Percentiles rank a stretch among this genome's conserved stretches.
Evolutionary conservation across 345 rosid species (phyloP).

Genomic region (Trapa incisa): DNA sequence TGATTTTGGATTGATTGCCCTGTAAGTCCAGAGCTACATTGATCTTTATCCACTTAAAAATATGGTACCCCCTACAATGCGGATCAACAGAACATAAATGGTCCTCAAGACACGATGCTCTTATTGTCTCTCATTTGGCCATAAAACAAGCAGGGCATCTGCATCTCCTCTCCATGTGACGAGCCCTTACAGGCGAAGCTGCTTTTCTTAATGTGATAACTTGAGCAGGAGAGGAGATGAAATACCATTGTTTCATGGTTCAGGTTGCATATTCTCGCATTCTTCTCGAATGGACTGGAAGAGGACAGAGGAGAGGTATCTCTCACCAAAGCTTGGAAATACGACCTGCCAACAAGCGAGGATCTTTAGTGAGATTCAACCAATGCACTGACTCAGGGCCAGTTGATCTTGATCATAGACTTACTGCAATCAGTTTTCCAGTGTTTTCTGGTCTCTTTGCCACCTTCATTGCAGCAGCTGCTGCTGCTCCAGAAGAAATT

Average conservation of each 20-base stretch:
- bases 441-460: slow-evolving; percentile 89
- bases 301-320: slow-evolving; percentile 72
- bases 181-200: not conserved
- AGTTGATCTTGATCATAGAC: slow-evolving; percentile 12
- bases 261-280: slow-evolving; percentile 76
- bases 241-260: slow-evolving; percentile 5
- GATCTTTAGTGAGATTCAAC: not conserved
- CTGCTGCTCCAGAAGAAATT: slow-evolving; percentile 97
- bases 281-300: slow-evolving; percentile 90
- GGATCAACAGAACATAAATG: too few species aligned
- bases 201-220: not conserved
- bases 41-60: too few species aligned
- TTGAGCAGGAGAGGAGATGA: not conserved
- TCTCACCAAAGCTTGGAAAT: slow-evolving; percentile 91
- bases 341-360: slow-evolving; percentile 45
- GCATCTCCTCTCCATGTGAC: too few species aligned
- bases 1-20: too few species aligned
- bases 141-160: not conserved
- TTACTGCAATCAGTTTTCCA: slow-evolving; percentile 83
- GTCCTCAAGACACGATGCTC: too few species aligned
- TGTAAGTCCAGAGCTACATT: too few species aligned
- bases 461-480: slow-evolving; percentile 75
- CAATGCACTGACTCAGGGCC: too few species aligned
- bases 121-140: not conserved
- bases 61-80: too few species aligned